Percentiles rank a stretch among this genome's conserved stretches.
Conservation (phyloP, 2,329 filamentous ascomycete species). For the Epichloe baconii region DNA sequence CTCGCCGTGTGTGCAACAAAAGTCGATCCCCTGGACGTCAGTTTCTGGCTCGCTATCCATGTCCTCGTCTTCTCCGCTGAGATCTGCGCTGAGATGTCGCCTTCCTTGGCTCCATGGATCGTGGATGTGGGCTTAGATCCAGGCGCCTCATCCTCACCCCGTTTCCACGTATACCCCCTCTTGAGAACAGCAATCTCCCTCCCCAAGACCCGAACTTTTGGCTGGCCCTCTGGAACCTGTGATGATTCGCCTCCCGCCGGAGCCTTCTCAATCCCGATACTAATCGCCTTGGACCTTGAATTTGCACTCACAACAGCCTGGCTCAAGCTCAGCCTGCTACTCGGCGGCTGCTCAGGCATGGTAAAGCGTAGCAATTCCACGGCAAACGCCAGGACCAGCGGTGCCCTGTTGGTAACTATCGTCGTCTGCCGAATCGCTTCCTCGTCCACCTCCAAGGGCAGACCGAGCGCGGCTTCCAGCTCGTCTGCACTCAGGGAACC, state of each 20-base stretch:
- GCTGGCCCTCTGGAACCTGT: slow-evolving; percentile 64
- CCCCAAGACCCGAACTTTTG: slow-evolving; percentile 57
- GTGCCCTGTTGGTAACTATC: slow-evolving; percentile 67
- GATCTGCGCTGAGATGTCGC: slow-evolving; percentile 1
- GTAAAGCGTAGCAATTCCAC: slow-evolving; percentile 62
- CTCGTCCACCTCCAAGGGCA: slow-evolving; percentile 47
- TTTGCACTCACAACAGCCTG: slow-evolving; percentile 78
- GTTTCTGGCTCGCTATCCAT: slow-evolving; percentile 39
- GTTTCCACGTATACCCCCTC: slow-evolving; percentile 48
- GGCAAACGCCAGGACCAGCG: slow-evolving; percentile 69
- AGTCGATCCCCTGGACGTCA: slow-evolving; percentile 40
- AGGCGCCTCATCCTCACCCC: background rate
- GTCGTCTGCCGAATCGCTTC: slow-evolving; percentile 42
- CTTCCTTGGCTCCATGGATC: background rate
- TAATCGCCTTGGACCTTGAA: slow-evolving; percentile 62
- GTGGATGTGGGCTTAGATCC: background rate
- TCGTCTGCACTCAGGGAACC: slow-evolving; percentile 38
- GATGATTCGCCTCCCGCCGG: slow-evolving; percentile 55
- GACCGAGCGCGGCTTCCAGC: slow-evolving; percentile 46
- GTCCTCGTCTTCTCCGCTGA: slow-evolving; percentile 12
- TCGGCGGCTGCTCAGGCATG: slow-evolving; percentile 74
- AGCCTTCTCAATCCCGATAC: slow-evolving; percentile 56
- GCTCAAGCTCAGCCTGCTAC: slow-evolving; percentile 69
- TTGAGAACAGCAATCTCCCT: slow-evolving; percentile 65
- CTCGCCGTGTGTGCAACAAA: slow-evolving; percentile 41